Base-by-base conservation (phyloP, 2,329 filamentous ascomycete genomes). In the Ophiostoma populinum region DNA sequence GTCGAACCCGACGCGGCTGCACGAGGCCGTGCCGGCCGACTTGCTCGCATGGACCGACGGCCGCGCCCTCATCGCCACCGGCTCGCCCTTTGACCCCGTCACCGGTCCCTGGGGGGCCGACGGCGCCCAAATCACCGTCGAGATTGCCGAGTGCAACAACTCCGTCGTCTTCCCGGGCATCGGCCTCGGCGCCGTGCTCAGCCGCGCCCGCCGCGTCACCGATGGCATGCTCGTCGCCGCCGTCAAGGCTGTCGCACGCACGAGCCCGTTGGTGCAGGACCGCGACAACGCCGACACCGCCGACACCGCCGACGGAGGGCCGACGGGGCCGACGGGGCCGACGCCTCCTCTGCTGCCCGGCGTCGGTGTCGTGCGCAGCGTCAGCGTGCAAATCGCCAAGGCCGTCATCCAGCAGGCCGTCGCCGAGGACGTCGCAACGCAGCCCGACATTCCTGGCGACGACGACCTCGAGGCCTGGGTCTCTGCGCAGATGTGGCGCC, bases 151-250 rank as follows among this genome's bases (percentile, higher is more conserved):
- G 54, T 92, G 85, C 57, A 92, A 92, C 57, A 92, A 92, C 56
- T 79, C 74, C 1, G 80, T 80, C 22, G 78, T 78, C 12, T 92
- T 92, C 53, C 83, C 83, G 0, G 82, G 82, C 0, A 87, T 92
- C 39, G 83, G 82, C 0, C 72, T 92, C 1, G 85, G 82, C 9
- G 70, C 70, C 7, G 69, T 93, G 0, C 66, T 92, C 1, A 75
- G 65, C 18, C 72, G 80, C 11, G 64, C 77, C 3, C 63, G 59
- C 10, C 62, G 74, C 1, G 55, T 92, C 19, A 79, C 77, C 0
- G 75, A 86, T 41, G 68, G 70, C 42, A 86, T 92, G 72, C 70
- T 92, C 10, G 79, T 92, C 0, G 79, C 80, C 1, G 85, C 83
- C 0, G 74, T 80, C 3, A 68, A 76, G 47, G 79, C 74, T 3